phyloP scores from a whole-genome alignment of 2,329 filamentous ascomycete genomes.

The Microthyrium microscopicum region DNA sequence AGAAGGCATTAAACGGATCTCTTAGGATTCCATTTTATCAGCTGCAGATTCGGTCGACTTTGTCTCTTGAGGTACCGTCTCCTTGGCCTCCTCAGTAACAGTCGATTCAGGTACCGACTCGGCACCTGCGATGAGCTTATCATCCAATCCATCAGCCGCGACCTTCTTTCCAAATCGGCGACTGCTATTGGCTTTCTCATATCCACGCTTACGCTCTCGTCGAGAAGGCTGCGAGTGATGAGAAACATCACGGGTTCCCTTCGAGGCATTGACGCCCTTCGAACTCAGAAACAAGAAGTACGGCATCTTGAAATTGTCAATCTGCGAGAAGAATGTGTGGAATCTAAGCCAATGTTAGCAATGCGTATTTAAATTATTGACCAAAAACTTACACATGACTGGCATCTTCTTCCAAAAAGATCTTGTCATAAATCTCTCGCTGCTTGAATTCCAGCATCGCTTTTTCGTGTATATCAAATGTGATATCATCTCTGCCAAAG shows the following conservation, averaged over 20 bases:
- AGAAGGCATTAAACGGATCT: neutral
- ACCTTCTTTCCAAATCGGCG: no score
- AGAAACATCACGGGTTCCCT: neutral
- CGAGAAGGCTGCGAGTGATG: neutral
- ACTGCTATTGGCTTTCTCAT: neutral
- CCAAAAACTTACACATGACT: constrained; percentile 56
- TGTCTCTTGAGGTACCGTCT: neutral
- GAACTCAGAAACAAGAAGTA: constrained; percentile 33
- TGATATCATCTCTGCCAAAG: constrained; percentile 50
- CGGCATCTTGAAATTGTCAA: constrained; percentile 32
- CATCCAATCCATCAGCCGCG: neutral
- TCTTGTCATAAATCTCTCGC: constrained; percentile 75
- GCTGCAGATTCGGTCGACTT: neutral
- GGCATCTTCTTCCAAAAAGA: constrained; percentile 78
- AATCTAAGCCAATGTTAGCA: constrained; percentile 15
- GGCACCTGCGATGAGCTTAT: neutral
- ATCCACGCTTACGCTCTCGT: neutral
- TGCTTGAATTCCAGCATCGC: constrained; percentile 84
- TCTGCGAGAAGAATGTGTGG: constrained; percentile 32
- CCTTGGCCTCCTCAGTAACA: neutral
- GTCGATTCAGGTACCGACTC: neutral
- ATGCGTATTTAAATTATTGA: neutral
- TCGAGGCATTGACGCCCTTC: constrained; percentile 25
- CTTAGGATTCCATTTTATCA: neutral
- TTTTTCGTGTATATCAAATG: constrained; percentile 62